Base-by-base conservation (phyloP, 305 asterid species). In the Ilex paraguariensis region DNA sequence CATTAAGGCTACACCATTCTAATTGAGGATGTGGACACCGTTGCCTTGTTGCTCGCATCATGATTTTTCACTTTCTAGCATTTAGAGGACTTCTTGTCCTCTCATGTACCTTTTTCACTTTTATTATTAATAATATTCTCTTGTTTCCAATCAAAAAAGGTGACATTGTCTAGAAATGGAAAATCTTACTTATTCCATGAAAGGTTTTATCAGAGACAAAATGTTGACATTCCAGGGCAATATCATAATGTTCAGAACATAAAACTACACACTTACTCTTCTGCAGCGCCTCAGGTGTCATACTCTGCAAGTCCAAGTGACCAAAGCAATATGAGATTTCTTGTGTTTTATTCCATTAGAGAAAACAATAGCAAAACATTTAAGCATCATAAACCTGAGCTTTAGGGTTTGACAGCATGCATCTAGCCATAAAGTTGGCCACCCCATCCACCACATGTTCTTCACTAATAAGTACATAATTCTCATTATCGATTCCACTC, bases 381-480 rank as follows among this genome's bases (percentile, higher is more conserved):
- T 4, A 10, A 12, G 7, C 52, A 14, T 11, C 11, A 46, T 13
- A 46, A 1, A 77, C 82, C 82, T 75, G 74, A 39, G 95, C 80
- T 58, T 83, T 88, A 0, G 92, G 87, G 77, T 85, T 84, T 13
- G 96, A 85, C 63, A 84, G 64, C 62, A 92, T 59, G 78, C 98
- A 92, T 77, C 74, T 81, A 53, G 97, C 97, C 88, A 92, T 84
- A 70, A 92, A 92, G 75, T 77, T 79, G 32, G 97, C 95, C 65
- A 92, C 91, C 56, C 95, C 97, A 58, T 92, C 98, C 56, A 87
- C 93, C 65, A 92, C 86, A 61, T 79, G 84, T 57, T 89, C 97
- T 76, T 89, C 96, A 12, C 72, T 81, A 50, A 92, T 84, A 75
- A 92, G 40, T 42, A 92, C 84, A 75, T 92, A 92, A 74, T 74